Evolutionary conservation across 306 rosid genomes (phyloP), one percentile per base, ranked within the genome.

Genomic region (Aeschynomene evenia): DNA sequence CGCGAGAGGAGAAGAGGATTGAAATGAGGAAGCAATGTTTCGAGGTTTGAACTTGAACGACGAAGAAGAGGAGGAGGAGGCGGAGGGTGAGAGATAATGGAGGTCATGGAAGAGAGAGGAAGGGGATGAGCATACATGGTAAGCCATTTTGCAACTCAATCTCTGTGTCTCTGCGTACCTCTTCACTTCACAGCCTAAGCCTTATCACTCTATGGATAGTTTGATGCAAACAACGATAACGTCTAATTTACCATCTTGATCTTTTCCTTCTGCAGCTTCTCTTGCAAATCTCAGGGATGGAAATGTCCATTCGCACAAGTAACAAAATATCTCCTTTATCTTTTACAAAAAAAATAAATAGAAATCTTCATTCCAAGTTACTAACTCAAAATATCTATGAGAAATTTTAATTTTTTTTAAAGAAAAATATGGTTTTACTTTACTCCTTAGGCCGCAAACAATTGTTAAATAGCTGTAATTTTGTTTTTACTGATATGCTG

Each of bases 41-140:
- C 62, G 55, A 7, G 36, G 9, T 18, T 70, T 65, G 55, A 64
- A 54, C 36, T 71, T 88, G 42, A 33, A 73, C 0, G 79, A 28
- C 0, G 79, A 72, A 48, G 70, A 67, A 40, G 79, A 74, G 15
- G 84, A 77, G 29, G 42, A 72, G 71, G 67, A 76, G 67, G 77
- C 54, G 7, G 80, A 50, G 60, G 67, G 82, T 15, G 51, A 45
- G 51, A 45, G 51, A 15, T 7, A 45, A 6, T 45, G 51, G 51
- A 71, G 74, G 59, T 86, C 90, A 20, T 70, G 85, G 66, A 88
- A 80, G 66, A 88, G 83, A 33, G 89, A 61, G 37, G 92, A 87
- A 12, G 96, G 83, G 0, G 96, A 82, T 57, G 96, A 82, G 70
- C 83, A 85, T 16, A 88, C 75, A 67, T 82, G 77, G 78, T 70